phyloP scores from a whole-genome alignment of 83 land plant species.

The Isoetes engelmannii region DNA sequence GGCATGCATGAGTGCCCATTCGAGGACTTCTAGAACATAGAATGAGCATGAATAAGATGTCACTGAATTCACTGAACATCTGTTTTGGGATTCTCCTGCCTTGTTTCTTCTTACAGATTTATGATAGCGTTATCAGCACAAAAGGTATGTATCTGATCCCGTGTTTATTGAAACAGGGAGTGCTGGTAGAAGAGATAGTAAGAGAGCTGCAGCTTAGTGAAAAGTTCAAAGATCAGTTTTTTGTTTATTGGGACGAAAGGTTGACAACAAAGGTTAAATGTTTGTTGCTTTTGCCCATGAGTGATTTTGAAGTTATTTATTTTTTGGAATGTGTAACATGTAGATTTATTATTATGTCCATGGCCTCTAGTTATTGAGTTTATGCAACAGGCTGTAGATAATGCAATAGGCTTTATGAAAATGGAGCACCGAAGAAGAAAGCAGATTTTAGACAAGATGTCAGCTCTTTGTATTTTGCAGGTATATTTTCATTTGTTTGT shows the following conservation, averaged over 20 bases:
- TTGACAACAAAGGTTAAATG: conserved; percentile 25
- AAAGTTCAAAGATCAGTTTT: conserved; percentile 18
- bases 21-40: too few relatives aligned
- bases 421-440: conserved; percentile 20
- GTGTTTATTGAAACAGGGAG: too few relatives aligned
- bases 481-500: too few relatives aligned
- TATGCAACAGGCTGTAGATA: conserved; percentile 24
- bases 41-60: too few relatives aligned
- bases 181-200: conserved; percentile 18
- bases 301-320: not conserved
- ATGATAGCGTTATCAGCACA: too few relatives aligned
- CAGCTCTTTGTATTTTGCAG: conserved; percentile 34
- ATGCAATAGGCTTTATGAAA: conserved; percentile 24
- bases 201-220: conserved; percentile 29
- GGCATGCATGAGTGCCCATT: too few relatives aligned
- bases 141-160: too few relatives aligned
- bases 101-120: not conserved
- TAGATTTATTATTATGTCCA: too few relatives aligned
- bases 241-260: conserved; percentile 32
- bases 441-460: conserved; percentile 30
- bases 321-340: not conserved
- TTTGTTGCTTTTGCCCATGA: not conserved
- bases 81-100: not conserved
- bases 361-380: not conserved
- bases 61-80: too few relatives aligned